Evolutionary conservation across 2,329 filamentous ascomycete genomes (phyloP).

Genomic region (Botrytis aclada): DNA sequence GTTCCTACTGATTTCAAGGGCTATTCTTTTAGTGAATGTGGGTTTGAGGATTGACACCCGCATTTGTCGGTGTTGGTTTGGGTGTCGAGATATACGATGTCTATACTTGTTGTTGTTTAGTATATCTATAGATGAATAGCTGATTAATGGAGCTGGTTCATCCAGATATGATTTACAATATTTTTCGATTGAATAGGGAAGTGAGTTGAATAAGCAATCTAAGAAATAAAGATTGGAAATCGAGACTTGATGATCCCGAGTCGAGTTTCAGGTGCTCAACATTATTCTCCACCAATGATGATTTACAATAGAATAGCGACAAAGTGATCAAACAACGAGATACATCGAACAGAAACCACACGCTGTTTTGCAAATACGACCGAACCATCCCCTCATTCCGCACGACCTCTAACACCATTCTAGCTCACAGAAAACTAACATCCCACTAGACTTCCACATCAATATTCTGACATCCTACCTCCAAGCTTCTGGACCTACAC

Average conservation of each 20-base stretch:
- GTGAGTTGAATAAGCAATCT: background rate
- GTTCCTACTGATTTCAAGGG: background rate
- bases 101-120: background rate
- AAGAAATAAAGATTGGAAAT: background rate
- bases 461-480: background rate
- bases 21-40: background rate
- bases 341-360: background rate
- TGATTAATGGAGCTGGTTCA: background rate
- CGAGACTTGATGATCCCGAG: background rate
- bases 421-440: background rate
- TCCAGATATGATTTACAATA: background rate
- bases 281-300: background rate
- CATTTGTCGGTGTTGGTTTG: background rate
- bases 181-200: background rate
- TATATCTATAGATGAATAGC: background rate
- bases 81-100: background rate
- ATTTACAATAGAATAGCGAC: background rate
- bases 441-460: background rate
- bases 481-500: background rate
- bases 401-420: background rate
- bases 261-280: background rate
- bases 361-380: background rate
- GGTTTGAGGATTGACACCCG: background rate
- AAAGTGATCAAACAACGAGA: background rate
- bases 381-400: background rate